phyloP scores from a whole-genome alignment of 306 rosid species.

The Citrullus amarus region DNA sequence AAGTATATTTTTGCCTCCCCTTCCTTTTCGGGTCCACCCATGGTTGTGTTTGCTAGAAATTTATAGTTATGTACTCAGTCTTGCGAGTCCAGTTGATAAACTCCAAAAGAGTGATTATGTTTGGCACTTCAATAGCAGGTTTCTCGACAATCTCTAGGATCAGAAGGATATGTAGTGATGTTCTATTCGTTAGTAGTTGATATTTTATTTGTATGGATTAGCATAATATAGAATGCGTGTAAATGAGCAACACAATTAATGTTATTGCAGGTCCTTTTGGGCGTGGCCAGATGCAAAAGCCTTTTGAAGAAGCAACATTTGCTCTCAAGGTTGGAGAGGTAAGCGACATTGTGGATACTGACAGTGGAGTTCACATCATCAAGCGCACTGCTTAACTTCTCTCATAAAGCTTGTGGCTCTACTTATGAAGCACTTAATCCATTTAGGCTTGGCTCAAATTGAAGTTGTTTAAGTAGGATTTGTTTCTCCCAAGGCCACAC shows the following conservation, averaged over 20 bases:
- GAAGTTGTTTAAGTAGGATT: not conserved
- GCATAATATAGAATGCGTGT: not conserved
- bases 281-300: slow-evolving; percentile 97
- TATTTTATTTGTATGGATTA: not conserved
- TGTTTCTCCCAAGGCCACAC: not conserved
- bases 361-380: slow-evolving; percentile 90
- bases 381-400: slow-evolving; percentile 50
- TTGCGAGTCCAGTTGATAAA: not conserved
- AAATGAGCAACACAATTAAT: not conserved
- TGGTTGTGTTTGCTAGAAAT: not conserved
- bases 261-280: slow-evolving; percentile 71
- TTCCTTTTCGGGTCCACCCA: not conserved
- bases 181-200: not conserved
- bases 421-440: not conserved
- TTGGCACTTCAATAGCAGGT: not conserved
- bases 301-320: slow-evolving; percentile 79
- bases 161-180: not conserved
- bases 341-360: slow-evolving; percentile 86
- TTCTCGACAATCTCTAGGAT: not conserved
- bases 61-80: not conserved
- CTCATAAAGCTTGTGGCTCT: not conserved
- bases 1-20: not conserved
- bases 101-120: not conserved
- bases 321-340: slow-evolving; percentile 74
- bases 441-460: not conserved